Evolutionary conservation across 2,329 filamentous ascomycete genomes (phyloP), one percentile per base, ranked within the genome.

Genomic region (Cladophialophora carrionii): DNA sequence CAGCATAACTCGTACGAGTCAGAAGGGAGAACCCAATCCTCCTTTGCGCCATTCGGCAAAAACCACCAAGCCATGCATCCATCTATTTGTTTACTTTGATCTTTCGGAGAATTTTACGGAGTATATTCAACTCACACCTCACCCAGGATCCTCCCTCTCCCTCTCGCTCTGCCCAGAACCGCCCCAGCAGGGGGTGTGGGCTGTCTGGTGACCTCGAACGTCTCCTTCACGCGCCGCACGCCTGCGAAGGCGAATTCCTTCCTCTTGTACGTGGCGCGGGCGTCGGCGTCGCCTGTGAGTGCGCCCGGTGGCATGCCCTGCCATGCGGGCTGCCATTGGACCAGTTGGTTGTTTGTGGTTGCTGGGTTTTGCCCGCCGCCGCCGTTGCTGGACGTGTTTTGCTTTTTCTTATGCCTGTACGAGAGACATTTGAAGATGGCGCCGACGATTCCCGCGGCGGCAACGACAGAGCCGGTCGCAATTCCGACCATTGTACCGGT

Each of bases 361-460:
- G 17, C 37, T 20, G 37, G 4, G 37, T 43, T 6, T 43, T n/a
- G n/a, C n/a, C 5, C 17, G 37, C 37, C 14, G 4, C 37, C 3
- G 17, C 14, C 14, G 17, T 14, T 3, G 12, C 12, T 9, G 9
- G 22, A 14, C 0, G 22, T 3, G 48, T 8, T 17, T 4, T 51
- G 48, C 48, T 26, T 51, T 26, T 51, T 51, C 48, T 29, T 51
- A 29, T 51, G 48, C 7, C 48, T 8, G 48, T 51, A 51, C 20
- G 48, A 51, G 1, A 51, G 48, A 20, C 48, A 51, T 29, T 51
- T 37, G 53, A 56, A 34, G 53, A 56, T 22, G 0, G 53, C 32
- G 29, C 29, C 53, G 17, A 56, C 53, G 53, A 37, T 56, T 6
- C 53, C 53, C 4, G 32, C 53, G 20, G 32, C 53, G 53, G 53